Evolutionary conservation across 129 eudicot species (phyloP), one percentile per base, ranked within the genome.

Genomic region (Pittosporum tobira): DNA sequence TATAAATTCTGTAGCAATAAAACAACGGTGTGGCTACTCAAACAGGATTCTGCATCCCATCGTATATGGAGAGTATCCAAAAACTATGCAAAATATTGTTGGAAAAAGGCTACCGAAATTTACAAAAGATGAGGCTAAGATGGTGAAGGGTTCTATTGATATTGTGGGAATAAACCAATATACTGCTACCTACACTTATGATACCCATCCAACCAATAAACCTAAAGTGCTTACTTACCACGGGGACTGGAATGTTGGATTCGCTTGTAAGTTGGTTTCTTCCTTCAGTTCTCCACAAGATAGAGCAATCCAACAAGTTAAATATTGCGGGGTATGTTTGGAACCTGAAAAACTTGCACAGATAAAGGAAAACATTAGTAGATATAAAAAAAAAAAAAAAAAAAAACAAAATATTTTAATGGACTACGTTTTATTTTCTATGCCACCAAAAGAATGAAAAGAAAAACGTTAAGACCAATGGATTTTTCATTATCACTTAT

Each of bases 11-110:
- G n/a, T n/a, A n/a, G n/a, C n/a, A n/a, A n/a, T 16, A 22, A 42
- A 59, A 27, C 37, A 13, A 27, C 5, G 29, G 16, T 19, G 23
- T 8, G 47, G 54, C 15, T 48, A 23, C 30, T 34, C 45, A 31
- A 57, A 28, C 60, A 88, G 96, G 96, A 83, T 83, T n/a, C n/a
- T n/a, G n/a, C n/a, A n/a, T n/a, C n/a, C n/a, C n/a, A n/a, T n/a
- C n/a, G n/a, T n/a, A n/a, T 80, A 87, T 25, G 96, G 96, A 18
- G 94, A 87, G 58, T 88, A 88, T 70, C 96, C 96, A n/a, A 81
- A 71, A 54, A 84, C 86, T 6, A 81, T 88, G 94, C 94, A 72
- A 67, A 73, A 78, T 29, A 88, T 84, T 43, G 96, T 88, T 6
- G 77, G 74, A 45, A 62, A 78, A 3, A 74, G 96, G 50, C 78